Evolutionary conservation across 169 alveolate species (phyloP), one percentile per base, ranked within the genome.

Genomic region (Cyclospora cayetanensis): DNA sequence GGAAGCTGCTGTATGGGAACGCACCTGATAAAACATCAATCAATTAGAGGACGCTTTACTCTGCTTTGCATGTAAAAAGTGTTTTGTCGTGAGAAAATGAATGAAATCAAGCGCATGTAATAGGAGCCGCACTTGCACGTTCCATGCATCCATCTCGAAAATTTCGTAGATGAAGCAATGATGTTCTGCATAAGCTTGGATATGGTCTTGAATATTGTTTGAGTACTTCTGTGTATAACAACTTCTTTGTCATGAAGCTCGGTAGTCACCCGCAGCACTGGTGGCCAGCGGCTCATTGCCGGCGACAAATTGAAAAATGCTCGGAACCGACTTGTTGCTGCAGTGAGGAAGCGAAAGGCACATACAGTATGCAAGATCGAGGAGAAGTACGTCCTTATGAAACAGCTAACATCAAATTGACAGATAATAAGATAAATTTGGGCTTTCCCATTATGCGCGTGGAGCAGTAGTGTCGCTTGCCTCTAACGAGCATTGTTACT

Each of bases 91-190:
- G 11, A 15, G 0, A 46, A 22, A 18, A 50, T 7, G 9, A 37
- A 15, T 4, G 39, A 34, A 31, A 25, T 34, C 35, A 37, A 27
- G 12, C 20, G 55, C 74, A 50, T 0, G 9, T 20, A 1, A 46
- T 15, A 46, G 60, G 31, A 34, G 46, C 95, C 96, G 5, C 94
- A 91, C 77, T 70, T 95, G 90, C 98, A 96, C 91, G 94, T 93
- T 35, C 97, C 97, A 46, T 95, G 96, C 97, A 96, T 96, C 98
- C 98, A 97, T 60, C 99, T 94, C 86, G 97, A 96, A 77, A 97
- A 97, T 27, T 68, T 88, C 68, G 93, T 90, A 41, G 98, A 95
- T 27, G 97, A 93, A 39, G 96, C 96, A 31, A 97, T 94, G 50
- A 97, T 95, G 65, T 96, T 95, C 34, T 96, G 96, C 90, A 96